Percentiles rank a stretch among this genome's conserved stretches.
These are phyloP conservation scores for Hypholoma sublateritium DNA, from an alignment of 768 basidiomycete genomes.

Conservation along the genomic window DNA sequence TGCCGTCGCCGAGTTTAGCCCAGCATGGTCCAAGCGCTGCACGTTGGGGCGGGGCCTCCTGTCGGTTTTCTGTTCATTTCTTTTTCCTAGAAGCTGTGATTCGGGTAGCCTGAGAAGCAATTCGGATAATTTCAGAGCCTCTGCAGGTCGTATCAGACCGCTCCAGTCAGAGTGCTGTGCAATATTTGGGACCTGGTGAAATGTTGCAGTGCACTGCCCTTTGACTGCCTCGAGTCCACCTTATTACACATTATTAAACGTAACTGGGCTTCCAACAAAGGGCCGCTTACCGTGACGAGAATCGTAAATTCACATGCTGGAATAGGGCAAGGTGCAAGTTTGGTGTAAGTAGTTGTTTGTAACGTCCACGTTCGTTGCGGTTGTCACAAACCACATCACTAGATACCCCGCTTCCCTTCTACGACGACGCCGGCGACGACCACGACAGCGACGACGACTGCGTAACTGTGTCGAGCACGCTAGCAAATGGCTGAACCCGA, in stretches of 20 bases:
- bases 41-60: too few species aligned
- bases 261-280: background rate
- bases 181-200: too few species aligned
- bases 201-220: too few species aligned
- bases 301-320: slow-evolving; percentile 4
- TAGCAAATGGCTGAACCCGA: slow-evolving; percentile 9
- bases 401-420: background rate
- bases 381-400: slow-evolving; percentile 2
- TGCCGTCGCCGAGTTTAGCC: background rate
- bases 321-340: background rate
- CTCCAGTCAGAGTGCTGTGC: too few species aligned
- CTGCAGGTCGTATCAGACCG: too few species aligned
- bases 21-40: too few species aligned
- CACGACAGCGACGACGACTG: background rate
- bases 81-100: too few species aligned
- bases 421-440: background rate
- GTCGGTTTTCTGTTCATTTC: too few species aligned
- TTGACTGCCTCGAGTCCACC: too few species aligned
- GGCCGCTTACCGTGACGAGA: background rate
- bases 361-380: slow-evolving; percentile 6
- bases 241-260: too few species aligned
- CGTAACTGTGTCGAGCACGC: background rate
- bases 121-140: too few species aligned
- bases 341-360: background rate
- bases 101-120: too few species aligned